Percentiles rank a stretch among this genome's conserved stretches.
Evolutionary conservation across 768 basidiomycete species (phyloP).

Genomic region (Naganishia randhawae): DNA sequence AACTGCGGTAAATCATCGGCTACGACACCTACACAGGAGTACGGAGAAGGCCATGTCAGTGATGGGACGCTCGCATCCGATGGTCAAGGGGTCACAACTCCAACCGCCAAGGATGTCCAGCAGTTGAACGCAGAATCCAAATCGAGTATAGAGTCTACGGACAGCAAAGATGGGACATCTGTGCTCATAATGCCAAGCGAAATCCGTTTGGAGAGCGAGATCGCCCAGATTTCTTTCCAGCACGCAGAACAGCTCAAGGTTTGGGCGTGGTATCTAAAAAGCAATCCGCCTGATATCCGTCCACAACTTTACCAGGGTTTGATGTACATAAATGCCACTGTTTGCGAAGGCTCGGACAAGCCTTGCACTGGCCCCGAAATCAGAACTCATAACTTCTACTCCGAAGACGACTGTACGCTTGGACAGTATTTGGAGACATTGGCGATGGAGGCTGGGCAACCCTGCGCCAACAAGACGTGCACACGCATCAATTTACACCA

Average conservation of each 20-base stretch:
- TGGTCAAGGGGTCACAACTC: background rate
- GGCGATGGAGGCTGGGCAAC: constrained; percentile 54
- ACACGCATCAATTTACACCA: constrained; percentile 75
- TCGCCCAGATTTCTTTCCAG: constrained; percentile 67
- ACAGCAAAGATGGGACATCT: background rate
- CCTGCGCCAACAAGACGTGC: constrained; percentile 80
- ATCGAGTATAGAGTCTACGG: background rate
- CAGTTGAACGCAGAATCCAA: background rate
- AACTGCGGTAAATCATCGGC: constrained; percentile 50
- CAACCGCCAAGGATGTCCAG: background rate
- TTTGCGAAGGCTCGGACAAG: constrained; percentile 78
- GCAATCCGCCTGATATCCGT: constrained; percentile 78
- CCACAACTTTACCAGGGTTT: constrained; percentile 92
- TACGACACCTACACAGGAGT: constrained; percentile 1
- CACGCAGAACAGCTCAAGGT: constrained; percentile 82
- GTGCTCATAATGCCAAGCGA: constrained; percentile 51
- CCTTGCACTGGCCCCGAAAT: constrained; percentile 61
- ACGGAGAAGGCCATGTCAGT: background rate
- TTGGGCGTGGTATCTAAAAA: constrained; percentile 92
- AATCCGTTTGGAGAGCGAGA: constrained; percentile 69
- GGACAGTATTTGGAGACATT: constrained; percentile 87
- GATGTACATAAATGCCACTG: constrained; percentile 69
- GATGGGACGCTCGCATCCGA: background rate
- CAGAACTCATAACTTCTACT: constrained; percentile 78
- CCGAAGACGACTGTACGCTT: constrained; percentile 84